phyloP scores from a whole-genome alignment of 805 yeast genomes.

The Monosporozyma solicola region DNA sequence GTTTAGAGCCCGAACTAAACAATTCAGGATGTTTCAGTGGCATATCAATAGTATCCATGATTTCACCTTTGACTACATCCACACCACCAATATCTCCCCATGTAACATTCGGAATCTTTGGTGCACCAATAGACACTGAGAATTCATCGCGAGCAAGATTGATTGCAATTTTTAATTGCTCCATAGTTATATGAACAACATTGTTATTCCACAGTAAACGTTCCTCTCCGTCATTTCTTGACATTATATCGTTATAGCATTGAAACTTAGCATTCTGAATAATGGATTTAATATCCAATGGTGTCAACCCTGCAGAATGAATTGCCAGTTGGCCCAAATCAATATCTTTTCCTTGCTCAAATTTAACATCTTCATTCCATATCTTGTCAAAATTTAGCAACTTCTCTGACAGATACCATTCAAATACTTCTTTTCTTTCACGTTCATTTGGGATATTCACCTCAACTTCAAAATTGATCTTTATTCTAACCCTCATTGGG shows the following conservation, averaged over 20 bases:
- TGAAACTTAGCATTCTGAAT: conserved; percentile 52
- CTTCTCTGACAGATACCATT: conserved; percentile 35
- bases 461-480: conserved; percentile 67
- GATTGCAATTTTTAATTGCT: conserved; percentile 44
- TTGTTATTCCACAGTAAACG: conserved; percentile 15
- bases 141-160: conserved; percentile 77
- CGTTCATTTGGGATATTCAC: conserved; percentile 69
- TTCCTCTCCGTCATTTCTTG: conserved; percentile 34
- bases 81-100: conserved; percentile 98
- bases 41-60: conserved; percentile 90
- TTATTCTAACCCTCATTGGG: conserved; percentile 55
- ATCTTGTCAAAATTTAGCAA: conserved; percentile 15
- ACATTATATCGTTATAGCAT: conserved; percentile 29
- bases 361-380: not conserved
- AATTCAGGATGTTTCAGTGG: conserved; percentile 90
- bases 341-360: conserved; percentile 26
- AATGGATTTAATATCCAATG: conserved; percentile 68
- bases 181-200: conserved; percentile 38
- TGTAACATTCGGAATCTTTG: conserved; percentile 84
- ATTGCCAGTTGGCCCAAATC: conserved; percentile 51
- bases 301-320: conserved; percentile 89
- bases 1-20: conserved; percentile 81
- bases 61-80: conserved; percentile 82
- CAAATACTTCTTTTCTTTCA: conserved; percentile 61
- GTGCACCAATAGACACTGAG: conserved; percentile 94